Base-by-base conservation (phyloP, 176 grass and related monocot species). In the Aegilops longissima region DNA sequence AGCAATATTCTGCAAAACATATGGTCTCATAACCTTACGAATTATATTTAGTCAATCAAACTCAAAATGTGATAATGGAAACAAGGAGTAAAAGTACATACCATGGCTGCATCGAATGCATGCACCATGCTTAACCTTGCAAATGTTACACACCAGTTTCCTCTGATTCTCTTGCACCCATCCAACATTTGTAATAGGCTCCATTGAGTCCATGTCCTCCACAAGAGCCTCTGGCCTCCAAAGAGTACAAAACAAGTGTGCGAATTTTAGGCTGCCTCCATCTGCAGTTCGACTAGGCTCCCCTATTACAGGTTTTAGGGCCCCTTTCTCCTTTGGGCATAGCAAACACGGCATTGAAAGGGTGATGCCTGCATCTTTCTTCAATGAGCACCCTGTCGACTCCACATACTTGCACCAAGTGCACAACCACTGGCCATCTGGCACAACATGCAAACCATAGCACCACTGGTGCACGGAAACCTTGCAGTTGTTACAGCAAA, bases 61-160 rank as follows among this genome's bases (percentile, higher is more conserved):
- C 79, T 61, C 61, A 68, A 68, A 72, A 61, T 40, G n/a, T 9
- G 49, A 70, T 56, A 70, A 76, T 20, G 12, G 84, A 83, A 68
- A 83, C 34, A 67, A 61, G 35, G 70, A 30, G 45, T 78, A 12
- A 45, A 79, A 89, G 88, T 66, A 61, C 83, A 90, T 94, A 99
- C 97, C 97, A 93, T 99, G 97, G 86, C 94, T 99, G 80, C 97
- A 99, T 52, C 97, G 92, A 63, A 99, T 35, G 73, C 97, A 99
- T 81, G 89, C 94, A 78, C 97, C 97, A 82, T 94, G 89, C 89
- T 99, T 99, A 77, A 97, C 82, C 85, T 99, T 99, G 89, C 97
- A 99, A 42, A 99, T 90, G 25, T 80, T 96, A 83, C 97, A 99
- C 2, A 93, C 76, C 73, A 99, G 84, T 61, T 94, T 97, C 83